Evolutionary conservation across 768 basidiomycete species (phyloP).

Genomic region (Rhodotorula sphaerocarpa): DNA sequence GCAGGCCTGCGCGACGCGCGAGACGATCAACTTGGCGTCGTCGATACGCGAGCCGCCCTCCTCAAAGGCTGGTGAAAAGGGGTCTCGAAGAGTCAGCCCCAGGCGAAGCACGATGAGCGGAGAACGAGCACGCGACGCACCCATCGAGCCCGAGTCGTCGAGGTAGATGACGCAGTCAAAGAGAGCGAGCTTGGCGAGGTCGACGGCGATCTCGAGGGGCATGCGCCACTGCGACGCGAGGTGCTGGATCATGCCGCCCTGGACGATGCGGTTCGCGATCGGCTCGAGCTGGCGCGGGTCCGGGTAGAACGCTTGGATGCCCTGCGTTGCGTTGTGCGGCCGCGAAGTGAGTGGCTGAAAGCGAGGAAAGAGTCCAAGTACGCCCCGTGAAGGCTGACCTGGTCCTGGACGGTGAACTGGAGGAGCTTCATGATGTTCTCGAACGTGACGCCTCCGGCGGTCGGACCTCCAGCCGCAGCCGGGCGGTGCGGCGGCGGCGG

Average conservation of each 20-base stretch:
- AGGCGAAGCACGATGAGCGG: neutral
- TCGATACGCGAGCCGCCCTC: slow-evolving; percentile 47
- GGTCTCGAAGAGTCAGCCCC: neutral
- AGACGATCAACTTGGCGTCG: slow-evolving; percentile 44
- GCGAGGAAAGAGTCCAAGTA: neutral
- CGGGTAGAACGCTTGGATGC: slow-evolving; percentile 46
- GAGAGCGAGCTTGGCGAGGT: slow-evolving; percentile 44
- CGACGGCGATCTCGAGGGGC: slow-evolving; percentile 45
- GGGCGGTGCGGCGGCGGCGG: neutral
- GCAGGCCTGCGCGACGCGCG: slow-evolving; percentile 8
- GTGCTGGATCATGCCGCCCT: slow-evolving; percentile 41
- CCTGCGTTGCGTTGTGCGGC: slow-evolving; percentile 27
- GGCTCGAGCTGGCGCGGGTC: slow-evolving; percentile 42
- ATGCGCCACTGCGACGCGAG: slow-evolving; percentile 45
- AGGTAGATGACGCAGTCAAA: slow-evolving; percentile 42
- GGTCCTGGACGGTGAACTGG: slow-evolving; percentile 4
- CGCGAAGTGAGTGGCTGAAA: slow-evolving; percentile 18
- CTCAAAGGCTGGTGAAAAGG: slow-evolving; percentile 39
- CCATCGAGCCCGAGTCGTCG: slow-evolving; percentile 1
- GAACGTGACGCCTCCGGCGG: neutral
- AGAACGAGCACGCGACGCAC: neutral
- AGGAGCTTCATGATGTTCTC: slow-evolving; percentile 1
- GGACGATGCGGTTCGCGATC: slow-evolving; percentile 44
- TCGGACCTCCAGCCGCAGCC: neutral
- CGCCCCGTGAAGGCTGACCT: neutral